Evolutionary conservation across 2,329 filamentous ascomycete genomes (phyloP).

Genomic region (Exophiala oligosperma): DNA sequence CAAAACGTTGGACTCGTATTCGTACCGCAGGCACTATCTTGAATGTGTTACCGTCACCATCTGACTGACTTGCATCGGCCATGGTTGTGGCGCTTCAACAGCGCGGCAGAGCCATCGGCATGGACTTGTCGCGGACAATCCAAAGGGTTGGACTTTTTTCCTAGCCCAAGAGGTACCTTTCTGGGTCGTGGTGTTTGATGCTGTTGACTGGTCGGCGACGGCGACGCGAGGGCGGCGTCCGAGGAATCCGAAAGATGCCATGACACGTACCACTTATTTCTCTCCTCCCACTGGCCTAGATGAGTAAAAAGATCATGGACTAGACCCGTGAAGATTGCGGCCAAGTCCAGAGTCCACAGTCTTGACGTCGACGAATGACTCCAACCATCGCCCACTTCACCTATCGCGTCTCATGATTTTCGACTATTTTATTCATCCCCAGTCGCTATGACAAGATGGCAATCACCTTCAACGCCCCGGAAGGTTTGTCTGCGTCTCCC

Average conservation of each 20-base stretch:
- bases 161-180: no score
- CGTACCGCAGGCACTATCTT: conserved; percentile 7
- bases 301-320: neutral
- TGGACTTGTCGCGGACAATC: no score
- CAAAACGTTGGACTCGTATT: neutral
- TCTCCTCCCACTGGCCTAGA: no score
- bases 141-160: no score
- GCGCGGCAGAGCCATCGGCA: neutral
- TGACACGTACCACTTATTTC: no score
- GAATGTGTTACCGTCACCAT: neutral
- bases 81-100: neutral
- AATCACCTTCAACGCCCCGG: neutral
- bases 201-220: neutral
- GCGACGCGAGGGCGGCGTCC: neutral
- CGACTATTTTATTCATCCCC: neutral
- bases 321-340: neutral
- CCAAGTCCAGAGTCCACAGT: neutral
- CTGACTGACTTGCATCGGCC: conserved; percentile 7
- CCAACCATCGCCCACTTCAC: neutral
- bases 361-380: neutral
- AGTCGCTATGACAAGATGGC: neutral
- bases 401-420: neutral
- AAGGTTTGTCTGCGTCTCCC: neutral
- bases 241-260: neutral
- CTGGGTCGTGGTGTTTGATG: neutral